Base-by-base conservation (phyloP, 768 basidiomycete genomes). In the Russula earlei region DNA sequence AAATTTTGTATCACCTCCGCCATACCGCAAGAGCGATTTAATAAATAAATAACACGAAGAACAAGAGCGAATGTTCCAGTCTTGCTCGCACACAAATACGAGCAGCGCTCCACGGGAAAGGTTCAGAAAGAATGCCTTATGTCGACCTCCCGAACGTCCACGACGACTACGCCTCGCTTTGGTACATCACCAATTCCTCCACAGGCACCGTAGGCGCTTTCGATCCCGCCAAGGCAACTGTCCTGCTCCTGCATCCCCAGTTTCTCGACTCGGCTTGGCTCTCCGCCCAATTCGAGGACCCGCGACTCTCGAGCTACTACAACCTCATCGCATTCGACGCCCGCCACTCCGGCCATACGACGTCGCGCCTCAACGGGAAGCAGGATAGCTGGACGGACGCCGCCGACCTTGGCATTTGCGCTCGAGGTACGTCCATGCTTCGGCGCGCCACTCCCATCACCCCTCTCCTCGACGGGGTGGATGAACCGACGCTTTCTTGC, bases 321-420 rank as follows among this genome's bases (percentile, higher is more conserved):
- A 67, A 67, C 54, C 55, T 67, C 36, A 65, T 67, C 37, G 66
- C 66, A 12, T 61, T 67, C 47, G 66, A 67, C 45, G 51, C 58
- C 22, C 63, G 67, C 6, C 60, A 63, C 24, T 45, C 58, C 11
- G 66, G 66, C 7, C 61, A 60, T 44, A 55, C 56, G 27, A 49
- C 46, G 34, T 55, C 57, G 15, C 49, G 58, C 10, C 54, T 49
- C n/a, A 56, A 49, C 45, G 62, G 51, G 12, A 59, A 45, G 10
- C 65, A 64, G 19, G 67, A 67, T 45, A 42, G 61, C 2, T 67
- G 67, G 62, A 64, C 66, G 17, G 62, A 67, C 37, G 67, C 67
- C 14, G 67, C 67, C 2, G 65, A 68, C 34, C n/a, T n/a, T 67
- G 45, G 67, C 66, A 11, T 57, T 64, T 27, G 61, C 62, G 19